A percentile compares a stretch with the other conserved stretches of the same genome.
phyloP scores from a whole-genome alignment of 140 eudicot genomes.

The Oenanthe javanica region DNA sequence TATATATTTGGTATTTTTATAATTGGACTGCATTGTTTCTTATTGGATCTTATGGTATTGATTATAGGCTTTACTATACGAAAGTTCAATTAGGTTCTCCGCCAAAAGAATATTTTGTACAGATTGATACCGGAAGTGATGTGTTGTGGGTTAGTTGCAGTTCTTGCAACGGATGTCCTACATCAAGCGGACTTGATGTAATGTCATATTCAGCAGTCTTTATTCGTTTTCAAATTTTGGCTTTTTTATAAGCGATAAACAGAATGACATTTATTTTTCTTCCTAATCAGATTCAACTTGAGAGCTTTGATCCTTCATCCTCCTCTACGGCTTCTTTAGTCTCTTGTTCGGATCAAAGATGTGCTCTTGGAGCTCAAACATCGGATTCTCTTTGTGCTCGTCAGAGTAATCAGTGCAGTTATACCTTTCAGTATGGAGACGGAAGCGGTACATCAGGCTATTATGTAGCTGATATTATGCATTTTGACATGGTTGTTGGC shows the following conservation, averaged over 20 bases:
- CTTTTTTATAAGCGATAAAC: background rate
- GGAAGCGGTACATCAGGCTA: conserved; percentile 87
- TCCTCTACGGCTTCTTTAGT: conserved; percentile 59
- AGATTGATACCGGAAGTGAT: conserved; percentile 96
- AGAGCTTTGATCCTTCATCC: conserved; percentile 64
- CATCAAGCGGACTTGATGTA: conserved; percentile 53
- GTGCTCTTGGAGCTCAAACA: conserved; percentile 58
- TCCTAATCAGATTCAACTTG: conserved; percentile 53
- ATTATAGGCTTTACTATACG: conserved; percentile 54
- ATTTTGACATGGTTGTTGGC: conserved; percentile 66
- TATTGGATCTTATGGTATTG: conserved; percentile 16
- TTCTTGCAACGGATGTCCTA: conserved; percentile 82
- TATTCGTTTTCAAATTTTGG: background rate
- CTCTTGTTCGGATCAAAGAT: conserved; percentile 72
- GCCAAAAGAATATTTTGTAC: conserved; percentile 81
- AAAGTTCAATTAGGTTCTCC: conserved; percentile 90
- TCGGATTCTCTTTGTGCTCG: conserved; percentile 61
- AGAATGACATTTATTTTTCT: background rate
- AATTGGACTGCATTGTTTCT: background rate
- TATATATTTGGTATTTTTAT: background rate
- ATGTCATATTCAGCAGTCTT: background rate
- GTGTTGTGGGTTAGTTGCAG: conserved; percentile 83
- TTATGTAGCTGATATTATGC: conserved; percentile 66
- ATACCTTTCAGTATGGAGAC: conserved; percentile 84
- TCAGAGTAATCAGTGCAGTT: conserved; percentile 57